phyloP scores from a whole-genome alignment of 495 filamentous ascomycete genomes.

The Aspergillus sclerotiicarbonarius region DNA sequence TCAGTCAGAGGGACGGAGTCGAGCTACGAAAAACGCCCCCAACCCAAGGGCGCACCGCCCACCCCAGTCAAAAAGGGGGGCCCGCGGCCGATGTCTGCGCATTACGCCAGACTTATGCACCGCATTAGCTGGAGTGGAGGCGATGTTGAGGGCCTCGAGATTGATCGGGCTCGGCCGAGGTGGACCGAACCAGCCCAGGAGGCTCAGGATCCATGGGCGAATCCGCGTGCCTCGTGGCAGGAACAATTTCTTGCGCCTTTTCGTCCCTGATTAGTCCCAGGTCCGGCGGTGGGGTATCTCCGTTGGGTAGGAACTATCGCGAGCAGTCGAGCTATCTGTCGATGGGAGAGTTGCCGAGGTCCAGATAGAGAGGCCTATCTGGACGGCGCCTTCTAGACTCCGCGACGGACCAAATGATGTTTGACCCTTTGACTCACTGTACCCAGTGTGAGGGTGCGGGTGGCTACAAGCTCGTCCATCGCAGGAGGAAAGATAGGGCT shows the following conservation, averaged over 20 bases:
- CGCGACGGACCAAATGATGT: neutral
- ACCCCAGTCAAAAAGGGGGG: neutral
- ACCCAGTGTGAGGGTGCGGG: too few relatives aligned
- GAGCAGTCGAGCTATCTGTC: neutral
- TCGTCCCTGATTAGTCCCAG: neutral
- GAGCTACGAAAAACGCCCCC: neutral
- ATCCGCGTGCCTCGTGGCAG: constrained; percentile 3
- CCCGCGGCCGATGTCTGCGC: neutral
- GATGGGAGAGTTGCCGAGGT: constrained; percentile 1
- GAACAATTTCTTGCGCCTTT: neutral
- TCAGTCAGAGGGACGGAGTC: neutral
- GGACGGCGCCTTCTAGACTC: neutral
- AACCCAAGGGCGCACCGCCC: neutral
- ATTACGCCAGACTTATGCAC: constrained; percentile 4
- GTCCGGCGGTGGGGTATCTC: neutral
- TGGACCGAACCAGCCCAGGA: constrained; percentile 2
- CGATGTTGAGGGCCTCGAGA: constrained; percentile 1
- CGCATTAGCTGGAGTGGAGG: neutral
- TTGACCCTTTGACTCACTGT: neutral
- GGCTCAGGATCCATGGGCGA: constrained; percentile 4
- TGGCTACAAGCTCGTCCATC: neutral
- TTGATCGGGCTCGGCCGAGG: constrained; percentile 1
- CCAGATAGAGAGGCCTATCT: neutral
- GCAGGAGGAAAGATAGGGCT: too few relatives aligned
- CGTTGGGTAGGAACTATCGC: neutral